These are phyloP conservation scores for Ascochyta fabae DNA, from an alignment of 2,329 filamentous ascomycete genomes.

Conservation along the genomic window DNA sequence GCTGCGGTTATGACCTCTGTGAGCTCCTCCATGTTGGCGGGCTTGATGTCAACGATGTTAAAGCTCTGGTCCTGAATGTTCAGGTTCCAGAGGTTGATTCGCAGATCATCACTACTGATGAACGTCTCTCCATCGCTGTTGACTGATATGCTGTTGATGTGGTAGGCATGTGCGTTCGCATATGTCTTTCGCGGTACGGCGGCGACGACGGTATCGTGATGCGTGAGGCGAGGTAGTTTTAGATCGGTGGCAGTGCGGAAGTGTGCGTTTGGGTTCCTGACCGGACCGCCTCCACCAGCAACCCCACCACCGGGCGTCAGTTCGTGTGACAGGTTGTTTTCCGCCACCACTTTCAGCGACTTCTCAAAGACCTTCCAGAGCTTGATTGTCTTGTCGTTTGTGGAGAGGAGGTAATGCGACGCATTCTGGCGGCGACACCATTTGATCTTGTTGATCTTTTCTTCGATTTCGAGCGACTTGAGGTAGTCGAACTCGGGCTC, in stretches of 20 bases:
- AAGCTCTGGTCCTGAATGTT: conserved; percentile 99
- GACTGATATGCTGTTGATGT: conserved; percentile 99
- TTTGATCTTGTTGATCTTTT: conserved; percentile 99
- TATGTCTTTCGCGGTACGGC: conserved; percentile 96
- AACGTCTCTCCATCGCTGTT: conserved; percentile 99
- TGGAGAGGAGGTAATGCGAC: conserved; percentile 96
- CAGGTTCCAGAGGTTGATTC: conserved; percentile 98
- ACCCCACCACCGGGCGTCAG: conserved; percentile 76
- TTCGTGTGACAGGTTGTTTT: conserved; percentile 97
- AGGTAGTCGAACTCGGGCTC: conserved; percentile 99
- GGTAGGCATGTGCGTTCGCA: conserved; percentile 97
- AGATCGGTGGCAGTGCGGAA: conserved; percentile 84
- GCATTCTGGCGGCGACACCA: conserved; percentile 99
- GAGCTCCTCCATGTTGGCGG: conserved; percentile 98
- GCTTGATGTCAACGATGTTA: conserved; percentile 99
- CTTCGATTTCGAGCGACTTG: conserved; percentile 98
- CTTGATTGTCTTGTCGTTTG: conserved; percentile 99
- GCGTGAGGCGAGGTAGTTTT: conserved; percentile 93
- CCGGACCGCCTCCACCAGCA: conserved; percentile 77
- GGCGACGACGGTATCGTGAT: conserved; percentile 97
- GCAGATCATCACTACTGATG: conserved; percentile 96
- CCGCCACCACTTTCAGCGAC: conserved; percentile 96
- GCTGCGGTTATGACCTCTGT: conserved; percentile 98
- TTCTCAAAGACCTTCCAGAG: conserved; percentile 99
- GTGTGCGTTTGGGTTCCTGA: conserved; percentile 73